phyloP scores from a whole-genome alignment of 768 basidiomycete genomes.

The Mycena pura region DNA sequence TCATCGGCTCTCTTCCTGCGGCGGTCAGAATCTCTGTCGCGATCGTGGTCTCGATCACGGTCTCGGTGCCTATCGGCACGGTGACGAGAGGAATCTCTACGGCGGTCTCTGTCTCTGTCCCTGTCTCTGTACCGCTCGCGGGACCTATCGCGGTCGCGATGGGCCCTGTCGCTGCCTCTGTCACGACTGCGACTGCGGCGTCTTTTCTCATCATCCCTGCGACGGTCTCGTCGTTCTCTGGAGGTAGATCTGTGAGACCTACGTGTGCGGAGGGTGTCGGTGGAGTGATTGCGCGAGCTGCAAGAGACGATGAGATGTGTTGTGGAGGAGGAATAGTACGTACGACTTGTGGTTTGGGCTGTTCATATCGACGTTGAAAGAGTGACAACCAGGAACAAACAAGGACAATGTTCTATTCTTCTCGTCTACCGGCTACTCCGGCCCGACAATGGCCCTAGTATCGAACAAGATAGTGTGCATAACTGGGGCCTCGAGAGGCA shows the following conservation, averaged over 20 bases:
- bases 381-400: constrained; percentile 41
- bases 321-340: constrained; percentile 32
- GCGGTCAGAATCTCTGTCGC: constrained; percentile 56
- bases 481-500: constrained; percentile 77
- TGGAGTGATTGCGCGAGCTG: constrained; percentile 77
- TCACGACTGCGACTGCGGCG: constrained; percentile 71
- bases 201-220: constrained; percentile 65
- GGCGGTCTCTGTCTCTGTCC: constrained; percentile 55
- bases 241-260: constrained; percentile 78
- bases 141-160: constrained; percentile 61
- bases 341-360: constrained; percentile 68
- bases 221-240: constrained; percentile 63
- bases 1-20: constrained; percentile 76
- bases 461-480: constrained; percentile 68
- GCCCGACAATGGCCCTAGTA: constrained; percentile 47
- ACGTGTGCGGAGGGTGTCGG: constrained; percentile 76
- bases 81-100: constrained; percentile 47
- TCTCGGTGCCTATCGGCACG: constrained; percentile 58
- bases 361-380: constrained; percentile 60
- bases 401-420: constrained; percentile 31
- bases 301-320: constrained; percentile 1
- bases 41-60: constrained; percentile 50
- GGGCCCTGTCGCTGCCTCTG: constrained; percentile 55
- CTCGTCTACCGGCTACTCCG: neutral
- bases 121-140: constrained; percentile 59